Evolutionary conservation across 139 green algal genomes (phyloP).

Genomic region (Coelastrella sp.): DNA sequence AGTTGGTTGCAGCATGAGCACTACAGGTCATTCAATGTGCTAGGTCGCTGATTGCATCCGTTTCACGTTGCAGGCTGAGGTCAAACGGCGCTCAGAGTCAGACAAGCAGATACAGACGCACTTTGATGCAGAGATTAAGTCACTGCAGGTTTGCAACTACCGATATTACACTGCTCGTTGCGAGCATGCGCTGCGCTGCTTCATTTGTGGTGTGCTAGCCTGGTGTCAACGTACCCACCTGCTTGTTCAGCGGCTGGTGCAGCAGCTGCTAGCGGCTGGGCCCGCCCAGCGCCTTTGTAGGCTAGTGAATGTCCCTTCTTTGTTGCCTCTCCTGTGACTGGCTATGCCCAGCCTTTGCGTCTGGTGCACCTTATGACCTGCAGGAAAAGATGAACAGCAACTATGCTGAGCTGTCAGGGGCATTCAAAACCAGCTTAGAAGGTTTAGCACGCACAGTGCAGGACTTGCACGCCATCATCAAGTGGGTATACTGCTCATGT

Average conservation of each 20-base stretch:
- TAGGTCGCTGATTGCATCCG: no score
- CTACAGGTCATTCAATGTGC: no score
- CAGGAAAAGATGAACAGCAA: constrained; percentile 58
- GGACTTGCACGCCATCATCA: constrained; percentile 71
- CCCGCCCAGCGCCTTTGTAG: no score
- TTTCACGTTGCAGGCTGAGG: constrained; percentile 57
- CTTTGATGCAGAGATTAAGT: constrained; percentile 74
- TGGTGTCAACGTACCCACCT: background rate
- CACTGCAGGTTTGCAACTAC: constrained; percentile 40
- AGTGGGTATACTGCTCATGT: constrained; percentile 38
- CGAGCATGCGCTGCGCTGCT: no score
- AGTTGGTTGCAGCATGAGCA: no score
- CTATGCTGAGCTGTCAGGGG: constrained; percentile 66
- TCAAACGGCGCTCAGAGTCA: constrained; percentile 73
- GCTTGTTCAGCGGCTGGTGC: background rate
- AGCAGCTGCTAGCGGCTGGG: background rate
- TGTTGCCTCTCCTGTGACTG: no score
- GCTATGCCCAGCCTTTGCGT: no score
- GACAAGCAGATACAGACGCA: constrained; percentile 74
- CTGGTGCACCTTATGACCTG: background rate
- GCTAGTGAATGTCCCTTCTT: no score
- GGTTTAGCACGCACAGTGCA: constrained; percentile 65
- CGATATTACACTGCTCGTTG: no score
- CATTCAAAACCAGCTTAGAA: constrained; percentile 74
- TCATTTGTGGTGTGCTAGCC: no score